These are phyloP conservation scores for Bocquillonia castaneifolia DNA, from an alignment of 441 rosid species.

Conservation along the genomic window DNA sequence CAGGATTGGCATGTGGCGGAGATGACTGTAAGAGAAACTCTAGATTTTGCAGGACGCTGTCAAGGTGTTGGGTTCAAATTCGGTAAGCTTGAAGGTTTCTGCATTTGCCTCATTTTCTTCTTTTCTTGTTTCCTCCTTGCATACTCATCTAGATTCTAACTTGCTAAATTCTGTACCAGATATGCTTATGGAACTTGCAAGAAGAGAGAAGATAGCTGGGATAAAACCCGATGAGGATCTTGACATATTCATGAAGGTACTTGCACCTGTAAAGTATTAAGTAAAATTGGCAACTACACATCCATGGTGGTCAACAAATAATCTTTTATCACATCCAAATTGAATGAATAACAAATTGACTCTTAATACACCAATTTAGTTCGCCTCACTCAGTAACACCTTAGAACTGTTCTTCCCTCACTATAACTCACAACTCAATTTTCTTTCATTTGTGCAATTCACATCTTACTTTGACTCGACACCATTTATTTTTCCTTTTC, in stretches of 20 bases:
- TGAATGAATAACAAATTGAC: not conserved
- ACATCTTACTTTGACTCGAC: not conserved
- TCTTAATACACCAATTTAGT: too few relatives aligned
- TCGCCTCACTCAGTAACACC: too few relatives aligned
- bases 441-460: not conserved
- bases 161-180: slow-evolving; percentile 38
- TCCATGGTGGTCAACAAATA: not conserved
- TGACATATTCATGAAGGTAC: slow-evolving; percentile 97
- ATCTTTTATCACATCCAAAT: not conserved
- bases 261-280: slow-evolving; percentile 6
- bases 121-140: not conserved
- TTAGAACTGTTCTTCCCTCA: too few relatives aligned
- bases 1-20: slow-evolving; percentile 93
- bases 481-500: not conserved
- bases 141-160: slow-evolving; percentile 28
- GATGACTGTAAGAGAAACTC: slow-evolving; percentile 90
- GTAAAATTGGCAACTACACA: not conserved
- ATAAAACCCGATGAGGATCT: slow-evolving; percentile 98
- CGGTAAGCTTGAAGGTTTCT: slow-evolving; percentile 47
- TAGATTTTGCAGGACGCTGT: slow-evolving; percentile 86
- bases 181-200: slow-evolving; percentile 89
- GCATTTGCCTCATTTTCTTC: slow-evolving; percentile 2
- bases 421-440: not conserved
- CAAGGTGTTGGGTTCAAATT: slow-evolving; percentile 95
- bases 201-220: slow-evolving; percentile 89